Evolutionary conservation across 2,329 filamentous ascomycete species (phyloP).

Genomic region (Teratosphaeria viscida): DNA sequence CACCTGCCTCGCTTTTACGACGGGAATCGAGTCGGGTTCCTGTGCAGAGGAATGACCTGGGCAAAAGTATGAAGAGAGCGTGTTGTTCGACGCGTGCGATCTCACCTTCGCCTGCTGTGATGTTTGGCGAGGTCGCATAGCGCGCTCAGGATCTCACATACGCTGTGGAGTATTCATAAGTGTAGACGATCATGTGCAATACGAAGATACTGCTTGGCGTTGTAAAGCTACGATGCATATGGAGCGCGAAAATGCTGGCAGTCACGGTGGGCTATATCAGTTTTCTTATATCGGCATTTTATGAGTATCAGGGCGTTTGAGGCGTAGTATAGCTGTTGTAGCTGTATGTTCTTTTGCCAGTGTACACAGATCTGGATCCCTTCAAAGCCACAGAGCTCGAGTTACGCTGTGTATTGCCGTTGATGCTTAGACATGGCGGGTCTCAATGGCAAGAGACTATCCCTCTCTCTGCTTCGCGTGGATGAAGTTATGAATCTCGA

Average conservation of each 20-base stretch:
- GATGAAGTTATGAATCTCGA: not conserved
- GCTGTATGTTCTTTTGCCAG: not conserved
- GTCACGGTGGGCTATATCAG: not conserved
- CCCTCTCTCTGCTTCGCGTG: not conserved
- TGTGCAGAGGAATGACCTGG: constrained; percentile 19
- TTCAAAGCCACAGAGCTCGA: not conserved
- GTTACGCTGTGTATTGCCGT: not conserved
- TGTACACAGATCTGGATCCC: not conserved
- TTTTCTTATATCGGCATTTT: not conserved
- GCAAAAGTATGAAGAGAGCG: constrained; percentile 20
- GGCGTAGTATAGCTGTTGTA: not conserved
- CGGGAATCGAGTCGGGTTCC: constrained; percentile 15
- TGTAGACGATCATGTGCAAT: not conserved
- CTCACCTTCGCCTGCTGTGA: constrained; percentile 13
- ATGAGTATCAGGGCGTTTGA: not conserved
- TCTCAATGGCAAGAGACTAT: no score
- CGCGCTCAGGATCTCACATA: not conserved
- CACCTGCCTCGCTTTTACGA: constrained; percentile 12
- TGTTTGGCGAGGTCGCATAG: constrained; percentile 12
- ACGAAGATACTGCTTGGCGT: not conserved
- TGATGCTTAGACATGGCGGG: not conserved
- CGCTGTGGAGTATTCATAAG: not conserved
- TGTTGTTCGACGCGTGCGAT: constrained; percentile 18
- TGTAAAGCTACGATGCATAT: not conserved
- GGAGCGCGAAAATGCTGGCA: not conserved